phyloP scores from a whole-genome alignment of 1,284 basidiomycete genomes.

The Tranzscheliella williamsii region DNA sequence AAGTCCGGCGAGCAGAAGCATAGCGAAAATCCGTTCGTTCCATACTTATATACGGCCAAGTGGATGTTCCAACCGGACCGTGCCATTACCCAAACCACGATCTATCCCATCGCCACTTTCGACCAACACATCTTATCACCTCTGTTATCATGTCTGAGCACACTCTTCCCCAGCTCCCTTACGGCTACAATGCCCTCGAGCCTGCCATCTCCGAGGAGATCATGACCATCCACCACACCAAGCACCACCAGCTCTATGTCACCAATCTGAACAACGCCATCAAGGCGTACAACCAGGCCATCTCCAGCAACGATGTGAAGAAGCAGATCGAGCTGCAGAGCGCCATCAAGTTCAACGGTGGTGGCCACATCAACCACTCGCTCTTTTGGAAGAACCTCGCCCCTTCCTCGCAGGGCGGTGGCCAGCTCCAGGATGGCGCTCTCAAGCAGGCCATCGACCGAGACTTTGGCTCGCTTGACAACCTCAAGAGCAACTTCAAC shows the following conservation, averaged over 20 bases:
- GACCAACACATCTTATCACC: background rate
- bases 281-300: constrained; percentile 73
- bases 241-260: constrained; percentile 74
- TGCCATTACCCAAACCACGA: too few species aligned
- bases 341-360: constrained; percentile 88
- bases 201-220: constrained; percentile 75
- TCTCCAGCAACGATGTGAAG: constrained; percentile 69
- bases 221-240: constrained; percentile 79
- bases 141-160: constrained; percentile 63
- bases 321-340: constrained; percentile 82
- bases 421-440: constrained; percentile 69
- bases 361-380: constrained; percentile 79
- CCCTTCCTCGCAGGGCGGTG: constrained; percentile 62
- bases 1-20: too few species aligned
- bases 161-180: constrained; percentile 84
- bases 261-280: constrained; percentile 71
- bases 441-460: constrained; percentile 80
- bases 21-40: too few species aligned
- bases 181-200: constrained; percentile 85
- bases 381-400: constrained; percentile 93
- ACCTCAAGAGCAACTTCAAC: constrained; percentile 78
- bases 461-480: constrained; percentile 82
- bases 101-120: too few species aligned
- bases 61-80: too few species aligned
- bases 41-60: too few species aligned